Evolutionary conservation across 2,329 filamentous ascomycete species (phyloP).

Genomic region (Colletotrichum eleusines): DNA sequence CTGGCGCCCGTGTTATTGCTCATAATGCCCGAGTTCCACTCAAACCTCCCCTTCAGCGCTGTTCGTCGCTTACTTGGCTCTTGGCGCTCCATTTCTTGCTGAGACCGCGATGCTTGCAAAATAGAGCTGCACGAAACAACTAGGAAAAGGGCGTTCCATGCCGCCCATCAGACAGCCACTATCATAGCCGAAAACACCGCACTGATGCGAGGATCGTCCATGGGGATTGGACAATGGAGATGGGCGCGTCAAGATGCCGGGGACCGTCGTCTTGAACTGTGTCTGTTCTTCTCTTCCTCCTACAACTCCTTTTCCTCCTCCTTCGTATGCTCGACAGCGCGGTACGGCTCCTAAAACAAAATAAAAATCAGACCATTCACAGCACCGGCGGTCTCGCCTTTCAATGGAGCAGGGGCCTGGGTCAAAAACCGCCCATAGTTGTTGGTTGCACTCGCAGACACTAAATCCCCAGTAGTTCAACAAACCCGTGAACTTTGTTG

Average conservation of each 20-base stretch:
- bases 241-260: not conserved
- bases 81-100: slow-evolving; percentile 12
- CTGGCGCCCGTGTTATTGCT: not conserved
- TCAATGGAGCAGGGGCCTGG: slow-evolving; percentile 17
- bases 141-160: slow-evolving; percentile 23
- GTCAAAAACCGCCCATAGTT: slow-evolving; percentile 20
- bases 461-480: slow-evolving; percentile 24
- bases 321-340: not conserved
- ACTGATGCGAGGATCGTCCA: slow-evolving; percentile 26
- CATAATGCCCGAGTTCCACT: slow-evolving; percentile 27
- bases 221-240: not conserved
- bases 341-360: not conserved
- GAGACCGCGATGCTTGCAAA: slow-evolving; percentile 6
- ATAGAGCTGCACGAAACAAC: slow-evolving; percentile 31
- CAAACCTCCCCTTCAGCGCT: slow-evolving; percentile 22
- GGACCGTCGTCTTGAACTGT: slow-evolving; percentile 1
- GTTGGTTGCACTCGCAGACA: not conserved
- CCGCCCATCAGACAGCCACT: slow-evolving; percentile 12
- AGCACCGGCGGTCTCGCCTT: slow-evolving; percentile 22
- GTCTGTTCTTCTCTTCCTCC: not conserved
- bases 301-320: not conserved
- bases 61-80: too few species aligned
- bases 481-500: slow-evolving; percentile 30
- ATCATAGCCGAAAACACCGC: slow-evolving; percentile 35
- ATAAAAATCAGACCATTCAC: not conserved